These are phyloP conservation scores for Hypoxylon fuscum DNA, from an alignment of 495 filamentous ascomycete genomes.

Conservation along the genomic window DNA sequence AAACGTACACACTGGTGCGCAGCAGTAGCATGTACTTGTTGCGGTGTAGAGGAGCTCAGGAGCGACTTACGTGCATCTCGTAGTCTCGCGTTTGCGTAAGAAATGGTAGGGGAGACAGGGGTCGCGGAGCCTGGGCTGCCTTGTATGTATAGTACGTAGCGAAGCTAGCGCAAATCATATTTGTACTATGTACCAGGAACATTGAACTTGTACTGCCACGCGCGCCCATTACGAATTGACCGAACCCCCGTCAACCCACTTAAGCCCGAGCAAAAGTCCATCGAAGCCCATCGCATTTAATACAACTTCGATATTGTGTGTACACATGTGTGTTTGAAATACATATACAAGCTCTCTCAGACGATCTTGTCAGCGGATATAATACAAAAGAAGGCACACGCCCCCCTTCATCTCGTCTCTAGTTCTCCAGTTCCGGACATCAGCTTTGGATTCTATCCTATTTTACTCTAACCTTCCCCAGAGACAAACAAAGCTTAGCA, in stretches of 20 bases:
- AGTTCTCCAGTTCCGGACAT: conserved; percentile 5
- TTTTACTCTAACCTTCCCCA: background rate
- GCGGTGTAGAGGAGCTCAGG: conserved; percentile 34
- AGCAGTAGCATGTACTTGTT: conserved; percentile 31
- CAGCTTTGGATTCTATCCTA: conserved; percentile 4
- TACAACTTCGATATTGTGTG: conserved; percentile 25
- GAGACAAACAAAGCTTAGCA: conserved; percentile 1
- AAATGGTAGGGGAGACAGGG: conserved; percentile 13
- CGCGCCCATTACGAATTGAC: conserved; percentile 38
- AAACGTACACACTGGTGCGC: conserved; percentile 16
- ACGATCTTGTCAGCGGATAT: conserved; percentile 28
- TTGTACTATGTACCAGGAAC: conserved; percentile 4
- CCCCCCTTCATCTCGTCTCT: conserved; percentile 25
- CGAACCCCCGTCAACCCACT: conserved; percentile 39
- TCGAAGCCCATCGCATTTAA: conserved; percentile 35
- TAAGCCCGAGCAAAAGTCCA: conserved; percentile 45
- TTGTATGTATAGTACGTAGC: conserved; percentile 4
- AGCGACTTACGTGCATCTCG: conserved; percentile 27
- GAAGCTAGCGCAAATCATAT: too few relatives aligned
- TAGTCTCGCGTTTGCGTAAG: conserved; percentile 36
- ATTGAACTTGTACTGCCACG: conserved; percentile 32
- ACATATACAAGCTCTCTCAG: conserved; percentile 21
- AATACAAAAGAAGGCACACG: conserved; percentile 46
- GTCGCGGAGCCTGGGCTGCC: conserved; percentile 17
- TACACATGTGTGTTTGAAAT: conserved; percentile 5